Evolutionary conservation across 495 filamentous ascomycete genomes (phyloP).

Genomic region (Ramalina intermedia): DNA sequence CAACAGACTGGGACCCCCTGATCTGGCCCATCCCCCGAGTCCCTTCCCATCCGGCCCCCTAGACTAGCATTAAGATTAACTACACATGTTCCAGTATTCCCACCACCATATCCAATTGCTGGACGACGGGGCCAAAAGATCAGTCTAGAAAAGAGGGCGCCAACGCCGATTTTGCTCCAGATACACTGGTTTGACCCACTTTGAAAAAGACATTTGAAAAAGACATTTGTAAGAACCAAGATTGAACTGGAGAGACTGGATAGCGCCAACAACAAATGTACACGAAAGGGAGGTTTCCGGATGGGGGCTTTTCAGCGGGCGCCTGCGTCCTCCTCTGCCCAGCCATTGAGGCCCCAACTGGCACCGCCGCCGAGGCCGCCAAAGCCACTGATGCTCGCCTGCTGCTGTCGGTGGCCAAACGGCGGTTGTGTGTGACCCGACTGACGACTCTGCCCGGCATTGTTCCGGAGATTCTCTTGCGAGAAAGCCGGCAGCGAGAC

Average conservation of each 20-base stretch:
- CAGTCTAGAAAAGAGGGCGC: no score
- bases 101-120: no score
- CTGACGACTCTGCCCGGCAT: slow-evolving; percentile 22
- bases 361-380: slow-evolving; percentile 40
- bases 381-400: slow-evolving; percentile 39
- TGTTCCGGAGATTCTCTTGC: slow-evolving; percentile 41
- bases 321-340: slow-evolving; percentile 45
- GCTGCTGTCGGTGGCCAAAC: slow-evolving; percentile 18
- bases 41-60: no score
- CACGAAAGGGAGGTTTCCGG: not conserved
- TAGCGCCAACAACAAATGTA: not conserved
- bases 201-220: no score
- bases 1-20: no score
- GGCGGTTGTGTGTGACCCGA: slow-evolving; percentile 14
- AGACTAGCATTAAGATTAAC: no score
- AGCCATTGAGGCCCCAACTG: slow-evolving; percentile 49
- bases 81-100: no score
- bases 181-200: no score
- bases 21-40: no score
- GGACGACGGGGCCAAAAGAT: no score
- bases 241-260: not conserved
- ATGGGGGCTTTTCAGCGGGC: slow-evolving; percentile 23
- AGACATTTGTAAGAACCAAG: no score
- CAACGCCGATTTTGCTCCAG: no score
- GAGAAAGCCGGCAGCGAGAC: slow-evolving; percentile 69